phyloP scores from a whole-genome alignment of 1,284 basidiomycete genomes.

The Trametes pubescens region DNA sequence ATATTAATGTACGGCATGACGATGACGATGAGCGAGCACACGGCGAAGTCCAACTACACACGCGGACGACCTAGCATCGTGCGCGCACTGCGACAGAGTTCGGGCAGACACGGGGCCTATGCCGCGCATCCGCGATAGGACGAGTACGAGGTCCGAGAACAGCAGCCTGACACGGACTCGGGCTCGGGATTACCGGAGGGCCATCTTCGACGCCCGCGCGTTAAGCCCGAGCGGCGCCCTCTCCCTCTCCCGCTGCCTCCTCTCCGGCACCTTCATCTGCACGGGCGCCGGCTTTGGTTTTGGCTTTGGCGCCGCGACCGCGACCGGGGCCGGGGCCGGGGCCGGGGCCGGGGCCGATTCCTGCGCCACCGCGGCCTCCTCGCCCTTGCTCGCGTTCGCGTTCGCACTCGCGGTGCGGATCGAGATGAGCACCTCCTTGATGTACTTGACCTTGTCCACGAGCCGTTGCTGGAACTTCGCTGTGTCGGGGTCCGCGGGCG shows the following conservation, averaged over 20 bases:
- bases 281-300: not conserved
- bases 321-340: constrained; percentile 6
- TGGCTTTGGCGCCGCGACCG: no score
- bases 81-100: constrained; percentile 18
- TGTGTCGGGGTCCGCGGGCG: constrained; percentile 55
- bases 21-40: constrained; percentile 1
- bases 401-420: constrained; percentile 56
- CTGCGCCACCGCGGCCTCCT: constrained; percentile 6
- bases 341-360: constrained; percentile 13
- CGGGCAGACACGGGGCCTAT: constrained; percentile 15
- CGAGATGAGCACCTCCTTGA: constrained; percentile 77
- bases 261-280: not conserved
- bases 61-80: constrained; percentile 30
- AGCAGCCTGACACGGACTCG: not conserved
- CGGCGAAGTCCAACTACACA: constrained; percentile 17
- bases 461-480: constrained; percentile 70
- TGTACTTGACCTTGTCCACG: constrained; percentile 83
- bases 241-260: not conserved
- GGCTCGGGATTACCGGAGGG: constrained; percentile 25
- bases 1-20: not conserved
- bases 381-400: constrained; percentile 9
- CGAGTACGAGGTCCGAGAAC: not conserved
- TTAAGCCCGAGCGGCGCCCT: not conserved
- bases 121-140: constrained; percentile 9
- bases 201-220: constrained; percentile 27